Evolutionary conservation across 2,329 filamentous ascomycete species (phyloP).

Genomic region (Paecilomyces variotii): DNA sequence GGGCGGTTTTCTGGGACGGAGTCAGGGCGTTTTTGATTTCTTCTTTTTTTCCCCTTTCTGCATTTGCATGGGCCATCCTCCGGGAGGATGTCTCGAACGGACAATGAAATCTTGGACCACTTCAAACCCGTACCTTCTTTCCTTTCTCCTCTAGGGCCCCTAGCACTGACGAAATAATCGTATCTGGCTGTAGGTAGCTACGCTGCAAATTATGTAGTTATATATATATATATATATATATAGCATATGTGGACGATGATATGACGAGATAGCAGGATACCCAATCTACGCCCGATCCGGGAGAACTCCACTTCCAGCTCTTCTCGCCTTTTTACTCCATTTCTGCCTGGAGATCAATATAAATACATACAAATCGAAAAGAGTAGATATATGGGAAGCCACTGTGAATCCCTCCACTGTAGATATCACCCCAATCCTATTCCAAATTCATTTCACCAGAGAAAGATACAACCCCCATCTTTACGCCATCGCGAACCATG

Average conservation of each 20-base stretch:
- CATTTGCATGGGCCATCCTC: not conserved
- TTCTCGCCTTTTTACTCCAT: not conserved
- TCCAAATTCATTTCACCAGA: not conserved
- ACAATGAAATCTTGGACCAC: not conserved
- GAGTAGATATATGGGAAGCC: not conserved
- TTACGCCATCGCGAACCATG: conserved; percentile 37
- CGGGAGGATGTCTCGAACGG: not conserved
- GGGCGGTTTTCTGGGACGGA: not conserved
- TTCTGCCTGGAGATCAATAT: not conserved
- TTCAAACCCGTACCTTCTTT: not conserved
- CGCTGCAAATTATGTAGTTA: not conserved
- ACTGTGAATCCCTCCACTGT: not conserved
- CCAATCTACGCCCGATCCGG: not conserved
- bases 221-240: not conserved
- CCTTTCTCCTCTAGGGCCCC: not conserved
- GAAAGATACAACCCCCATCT: no score
- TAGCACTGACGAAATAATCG: not conserved
- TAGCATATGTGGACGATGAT: not conserved
- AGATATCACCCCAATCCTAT: not conserved
- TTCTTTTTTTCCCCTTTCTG: not conserved
- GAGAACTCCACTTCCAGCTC: not conserved
- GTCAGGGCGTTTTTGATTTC: not conserved
- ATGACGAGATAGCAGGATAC: not conserved
- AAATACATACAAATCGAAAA: conserved; percentile 1
- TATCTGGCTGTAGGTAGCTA: not conserved